Percentiles rank a stretch among this genome's conserved stretches.
Evolutionary conservation across 164 flowering plant species (phyloP).

Genomic region (Brasenia schreberi): DNA sequence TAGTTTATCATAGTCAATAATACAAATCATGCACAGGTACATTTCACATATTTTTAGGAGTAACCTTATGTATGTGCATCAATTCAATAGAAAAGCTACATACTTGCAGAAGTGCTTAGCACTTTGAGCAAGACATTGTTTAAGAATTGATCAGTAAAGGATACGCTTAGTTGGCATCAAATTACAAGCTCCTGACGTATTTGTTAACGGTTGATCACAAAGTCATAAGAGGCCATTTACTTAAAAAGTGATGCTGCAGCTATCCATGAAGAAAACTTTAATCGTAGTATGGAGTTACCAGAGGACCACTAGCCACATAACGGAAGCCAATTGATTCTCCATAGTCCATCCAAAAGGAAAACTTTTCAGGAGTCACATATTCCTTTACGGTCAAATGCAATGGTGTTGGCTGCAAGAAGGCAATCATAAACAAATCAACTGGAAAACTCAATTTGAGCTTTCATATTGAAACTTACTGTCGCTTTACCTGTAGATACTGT

Average conservation of each 20-base stretch:
- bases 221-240: background rate
- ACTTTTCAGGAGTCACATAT: slow-evolving; percentile 85
- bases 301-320: slow-evolving; percentile 91
- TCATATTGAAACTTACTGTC: background rate
- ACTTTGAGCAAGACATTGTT: background rate
- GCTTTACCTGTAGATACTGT: slow-evolving; percentile 72
- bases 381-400: slow-evolving; percentile 90
- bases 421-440: background rate
- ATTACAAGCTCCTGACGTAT: background rate
- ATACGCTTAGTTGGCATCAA: background rate
- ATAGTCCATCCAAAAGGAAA: slow-evolving; percentile 80
- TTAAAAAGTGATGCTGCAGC: background rate
- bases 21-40: background rate
- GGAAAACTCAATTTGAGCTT: background rate
- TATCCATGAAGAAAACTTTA: background rate
- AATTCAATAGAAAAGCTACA: background rate
- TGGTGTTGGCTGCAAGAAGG: slow-evolving; percentile 76
- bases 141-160: background rate
- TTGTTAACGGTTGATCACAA: background rate
- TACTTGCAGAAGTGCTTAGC: background rate
- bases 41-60: background rate
- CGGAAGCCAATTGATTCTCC: slow-evolving; percentile 93
- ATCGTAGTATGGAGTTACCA: slow-evolving; percentile 32
- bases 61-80: background rate
- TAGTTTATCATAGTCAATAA: too few species aligned